phyloP scores from a whole-genome alignment of 345 rosid genomes.

The Zanthoxylum bungeanum region DNA sequence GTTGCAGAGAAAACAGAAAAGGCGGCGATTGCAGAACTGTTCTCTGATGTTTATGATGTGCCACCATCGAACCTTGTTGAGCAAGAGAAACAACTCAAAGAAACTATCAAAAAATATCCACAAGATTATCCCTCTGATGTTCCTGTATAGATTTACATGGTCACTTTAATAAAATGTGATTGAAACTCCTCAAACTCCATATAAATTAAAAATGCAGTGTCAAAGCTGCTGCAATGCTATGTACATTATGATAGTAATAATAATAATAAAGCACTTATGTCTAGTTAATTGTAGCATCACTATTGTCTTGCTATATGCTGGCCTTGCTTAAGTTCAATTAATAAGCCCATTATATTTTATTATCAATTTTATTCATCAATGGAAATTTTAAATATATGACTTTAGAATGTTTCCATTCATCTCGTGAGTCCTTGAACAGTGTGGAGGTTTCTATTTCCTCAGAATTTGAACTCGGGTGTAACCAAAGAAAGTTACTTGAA shows the following conservation, averaged over 20 bases:
- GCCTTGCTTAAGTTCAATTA: background rate
- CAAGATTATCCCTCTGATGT: constrained; percentile 58
- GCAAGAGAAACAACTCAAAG: constrained; percentile 57
- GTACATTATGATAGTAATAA: background rate
- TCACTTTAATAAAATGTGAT: background rate
- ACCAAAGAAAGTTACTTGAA: too few species aligned
- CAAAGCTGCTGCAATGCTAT: background rate
- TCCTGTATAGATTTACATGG: constrained; percentile 24
- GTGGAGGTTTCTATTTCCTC: too few species aligned
- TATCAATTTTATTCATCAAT: background rate
- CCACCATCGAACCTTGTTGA: constrained; percentile 50
- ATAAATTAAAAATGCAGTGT: background rate
- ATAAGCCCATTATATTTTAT: background rate
- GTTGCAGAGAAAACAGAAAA: constrained; percentile 59
- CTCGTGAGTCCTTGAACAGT: too few species aligned
- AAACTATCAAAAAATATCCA: constrained; percentile 42
- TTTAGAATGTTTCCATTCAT: too few species aligned
- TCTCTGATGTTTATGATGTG: constrained; percentile 63
- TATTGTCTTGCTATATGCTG: background rate
- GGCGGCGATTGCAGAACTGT: constrained; percentile 53
- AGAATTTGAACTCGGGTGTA: too few species aligned
- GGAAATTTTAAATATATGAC: too few species aligned
- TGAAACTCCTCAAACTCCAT: background rate
- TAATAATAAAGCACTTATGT: background rate
- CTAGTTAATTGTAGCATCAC: background rate